A percentile compares a stretch with the other conserved stretches of the same genome.
Conservation (phyloP, 2,329 filamentous ascomycete genomes). For the Tothia fuscella region DNA sequence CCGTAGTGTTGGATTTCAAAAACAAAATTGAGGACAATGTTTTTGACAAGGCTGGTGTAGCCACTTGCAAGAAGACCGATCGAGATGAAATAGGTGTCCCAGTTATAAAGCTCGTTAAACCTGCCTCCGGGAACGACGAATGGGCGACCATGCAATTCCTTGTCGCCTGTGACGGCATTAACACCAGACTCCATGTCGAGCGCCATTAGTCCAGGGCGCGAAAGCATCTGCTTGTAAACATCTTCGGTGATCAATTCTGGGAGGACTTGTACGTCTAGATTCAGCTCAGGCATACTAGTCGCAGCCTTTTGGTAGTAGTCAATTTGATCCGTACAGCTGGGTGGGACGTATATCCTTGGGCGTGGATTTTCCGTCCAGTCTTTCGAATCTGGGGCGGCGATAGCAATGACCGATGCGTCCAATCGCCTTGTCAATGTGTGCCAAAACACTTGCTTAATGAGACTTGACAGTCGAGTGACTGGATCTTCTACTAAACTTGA, state of each 20-base stretch:
- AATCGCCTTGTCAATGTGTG: slow-evolving; percentile 79
- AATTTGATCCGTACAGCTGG: slow-evolving; percentile 71
- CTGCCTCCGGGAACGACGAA: slow-evolving; percentile 96
- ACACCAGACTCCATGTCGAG: slow-evolving; percentile 50
- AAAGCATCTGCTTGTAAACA: slow-evolving; percentile 66
- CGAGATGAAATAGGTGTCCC: slow-evolving; percentile 99
- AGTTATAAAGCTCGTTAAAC: slow-evolving; percentile 97
- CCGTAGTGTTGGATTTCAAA: slow-evolving; percentile 98
- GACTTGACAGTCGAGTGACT: slow-evolving; percentile 73
- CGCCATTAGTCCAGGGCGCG: slow-evolving; percentile 83
- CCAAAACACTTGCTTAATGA: slow-evolving; percentile 90
- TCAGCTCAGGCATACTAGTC: slow-evolving; percentile 64
- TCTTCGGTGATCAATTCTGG: slow-evolving; percentile 62
- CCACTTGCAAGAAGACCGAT: slow-evolving; percentile 79
- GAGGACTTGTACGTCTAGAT: slow-evolving; percentile 75
- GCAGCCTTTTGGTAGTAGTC: slow-evolving; percentile 82
- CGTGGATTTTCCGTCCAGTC: slow-evolving; percentile 87
- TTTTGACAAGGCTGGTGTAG: slow-evolving; percentile 74
- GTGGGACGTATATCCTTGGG: slow-evolving; percentile 83
- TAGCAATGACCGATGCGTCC: slow-evolving; percentile 74
- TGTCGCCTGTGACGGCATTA: slow-evolving; percentile 49
- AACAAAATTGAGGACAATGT: slow-evolving; percentile 92
- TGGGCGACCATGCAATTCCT: slow-evolving; percentile 65
- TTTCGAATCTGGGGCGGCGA: slow-evolving; percentile 82
- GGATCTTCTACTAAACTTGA: slow-evolving; percentile 89